Evolutionary conservation across 2,329 filamentous ascomycete genomes (phyloP), one percentile per base, ranked within the genome.

Genomic region (Epicoccum nigrum): DNA sequence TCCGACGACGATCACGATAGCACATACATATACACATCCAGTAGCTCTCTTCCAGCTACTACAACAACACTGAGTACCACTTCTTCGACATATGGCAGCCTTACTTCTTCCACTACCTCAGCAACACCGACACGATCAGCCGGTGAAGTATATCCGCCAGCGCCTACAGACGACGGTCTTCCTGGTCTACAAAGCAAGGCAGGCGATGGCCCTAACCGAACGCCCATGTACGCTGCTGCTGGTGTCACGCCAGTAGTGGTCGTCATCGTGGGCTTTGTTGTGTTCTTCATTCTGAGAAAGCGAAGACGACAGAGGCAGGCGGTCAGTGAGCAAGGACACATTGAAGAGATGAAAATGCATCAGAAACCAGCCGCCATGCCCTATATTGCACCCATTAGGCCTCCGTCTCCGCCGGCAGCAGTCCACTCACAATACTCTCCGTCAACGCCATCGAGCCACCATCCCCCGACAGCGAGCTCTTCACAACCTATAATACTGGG

Each of bases 401-500:
- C 64, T 0, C 32, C 52, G 3, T 50, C 49, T 41, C 35, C 48
- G n/a, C 45, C 57, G 17, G 44, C 58, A 6, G 42, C 59, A 2
- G 44, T 54, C 11, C 45, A 56, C 20, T 59, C 60, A 20, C 60
- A 55, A 9, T 62, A 64, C 30, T 45, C 54, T 31, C 32, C 38
- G 6, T 54, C 58, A 34, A 54, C 58, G 4, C 49, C 39, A 12
- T 53, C 58, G 20, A 52, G 56, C 7, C 54, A 45, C 16, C 54
- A 63, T 15, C 52, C 62, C 9, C 58, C 60, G 9, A 54, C 44
- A 20, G 44, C 51, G 16, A 55, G 58, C 17, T 60, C 61, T 13
- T 51, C 61, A 17, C 65, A 59, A 12, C 70, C 70, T 17, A 62
- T 73, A 17, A 72, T 73, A 7, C 56, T 72, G 7, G 70, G 70